Base-by-base conservation (phyloP, 768 basidiomycete species). In the Kwoniella europaea region DNA sequence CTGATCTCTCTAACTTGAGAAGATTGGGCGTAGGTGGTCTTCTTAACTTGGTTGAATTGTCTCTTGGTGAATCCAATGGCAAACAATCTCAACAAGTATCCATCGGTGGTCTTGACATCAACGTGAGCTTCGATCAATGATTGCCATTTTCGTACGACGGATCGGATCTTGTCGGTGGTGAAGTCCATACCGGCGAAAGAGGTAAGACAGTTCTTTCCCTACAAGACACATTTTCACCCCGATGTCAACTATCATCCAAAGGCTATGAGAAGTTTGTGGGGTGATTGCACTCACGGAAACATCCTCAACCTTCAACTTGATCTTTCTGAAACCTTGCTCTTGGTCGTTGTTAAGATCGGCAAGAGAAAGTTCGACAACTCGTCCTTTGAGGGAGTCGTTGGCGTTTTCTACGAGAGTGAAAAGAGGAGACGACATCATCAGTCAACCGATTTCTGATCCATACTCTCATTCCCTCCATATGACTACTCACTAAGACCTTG, bases 161-260 rank as follows among this genome's bases (percentile, higher is more conserved):
- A 98, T 68, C 97, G 94, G 76, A 98, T 91, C 87, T 98, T 98
- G 90, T 99, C 97, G 69, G 96, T 97, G 73, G 97, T 98, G 87
- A 99, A 98, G 87, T 96, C 93, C 96, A 99, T 98, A 85, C 97
- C 97, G 86, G 96, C 92, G 92, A 99, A 99, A 86, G 95, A 96
- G 85, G 97, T 98, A 67, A 98, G 89, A 88, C 94, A 97, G 88
- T 94, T 97, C 88, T 95, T 96, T 87, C 97, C 97, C 87, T 97
- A 91, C 71, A 4, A 93, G 29, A 65, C 18, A 2, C n/a, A n/a
- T 4, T 56, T 69, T 55, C 27, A 27, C 27, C 27, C 4, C 27
- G 4, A 27, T 68, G 65, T 59, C 7, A 27, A 58, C 13, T 12
- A 12, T 18, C 56, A 13, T 58, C 1, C 10, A 10, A 46, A n/a